Evolutionary conservation across 768 basidiomycete species (phyloP).

Genomic region (Tricholoma terreum): DNA sequence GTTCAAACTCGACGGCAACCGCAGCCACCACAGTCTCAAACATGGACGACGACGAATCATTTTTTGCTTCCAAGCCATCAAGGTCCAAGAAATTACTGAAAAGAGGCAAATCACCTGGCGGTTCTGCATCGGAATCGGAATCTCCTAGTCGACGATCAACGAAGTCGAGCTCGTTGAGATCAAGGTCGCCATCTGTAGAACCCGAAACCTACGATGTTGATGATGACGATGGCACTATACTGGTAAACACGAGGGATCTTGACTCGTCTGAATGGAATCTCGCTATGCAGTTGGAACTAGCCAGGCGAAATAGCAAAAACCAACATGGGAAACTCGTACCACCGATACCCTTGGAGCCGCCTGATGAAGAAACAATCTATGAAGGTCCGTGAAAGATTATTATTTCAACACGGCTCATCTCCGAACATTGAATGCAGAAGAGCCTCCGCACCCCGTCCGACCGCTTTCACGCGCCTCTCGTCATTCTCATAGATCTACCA

Average conservation of each 20-base stretch:
- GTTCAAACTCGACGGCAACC: conserved; percentile 66
- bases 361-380: conserved; percentile 68
- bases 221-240: conserved; percentile 40
- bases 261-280: conserved; percentile 78
- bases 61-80: conserved; percentile 42
- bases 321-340: conserved; percentile 52
- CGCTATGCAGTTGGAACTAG: conserved; percentile 73
- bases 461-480: conserved; percentile 54
- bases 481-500: conserved; percentile 43
- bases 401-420: conserved; percentile 6
- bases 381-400: conserved; percentile 52
- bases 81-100: conserved; percentile 45
- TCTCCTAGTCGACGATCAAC: conserved; percentile 38
- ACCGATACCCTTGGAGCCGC: conserved; percentile 40
- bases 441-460: conserved; percentile 51
- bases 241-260: conserved; percentile 35
- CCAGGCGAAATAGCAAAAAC: conserved; percentile 78
- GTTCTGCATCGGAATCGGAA: conserved; percentile 44
- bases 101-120: conserved; percentile 42
- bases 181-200: conserved; percentile 45
- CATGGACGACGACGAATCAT: conserved; percentile 59
- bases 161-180: conserved; percentile 28
- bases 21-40: conserved; percentile 50
- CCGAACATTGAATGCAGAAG: conserved; percentile 41
- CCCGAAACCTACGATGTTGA: conserved; percentile 39